phyloP scores from a whole-genome alignment of 2,329 filamentous ascomycete species.

The Colletotrichum graminicola region DNA sequence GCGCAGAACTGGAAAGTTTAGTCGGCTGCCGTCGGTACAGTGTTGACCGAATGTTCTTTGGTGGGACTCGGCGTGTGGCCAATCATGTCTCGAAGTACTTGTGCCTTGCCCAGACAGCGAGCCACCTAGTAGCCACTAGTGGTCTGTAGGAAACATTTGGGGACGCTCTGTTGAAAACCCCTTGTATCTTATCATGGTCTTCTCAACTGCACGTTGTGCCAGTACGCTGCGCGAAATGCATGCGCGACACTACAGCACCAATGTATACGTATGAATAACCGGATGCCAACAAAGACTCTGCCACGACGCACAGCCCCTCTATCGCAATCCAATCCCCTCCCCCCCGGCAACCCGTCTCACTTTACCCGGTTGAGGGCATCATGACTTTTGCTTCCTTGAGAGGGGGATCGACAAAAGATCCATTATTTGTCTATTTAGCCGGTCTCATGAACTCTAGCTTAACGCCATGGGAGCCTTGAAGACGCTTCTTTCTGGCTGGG shows the following conservation, averaged over 20 bases:
- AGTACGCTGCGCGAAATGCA: no score
- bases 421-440: slow-evolving; percentile 11
- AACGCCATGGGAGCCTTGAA: background rate
- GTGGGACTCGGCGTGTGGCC: slow-evolving; percentile 12
- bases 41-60: slow-evolving; percentile 31
- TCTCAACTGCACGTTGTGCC: no score
- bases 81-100: background rate
- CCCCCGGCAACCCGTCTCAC: background rate
- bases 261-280: no score
- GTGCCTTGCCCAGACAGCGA: no score
- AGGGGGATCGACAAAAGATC: background rate
- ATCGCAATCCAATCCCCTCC: background rate
- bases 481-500: background rate
- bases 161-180: no score
- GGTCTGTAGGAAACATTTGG: no score
- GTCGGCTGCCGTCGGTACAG: slow-evolving; percentile 28
- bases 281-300: no score
- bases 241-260: no score
- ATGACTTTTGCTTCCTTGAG: background rate
- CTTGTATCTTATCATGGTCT: no score
- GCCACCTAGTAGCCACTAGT: no score
- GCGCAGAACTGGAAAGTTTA: slow-evolving; percentile 10
- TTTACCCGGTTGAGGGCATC: slow-evolving; percentile 4
- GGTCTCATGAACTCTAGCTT: slow-evolving; percentile 3
- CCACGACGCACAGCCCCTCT: background rate